Conservation (phyloP, 257 asterid species). For the Henckelia pumila region DNA sequence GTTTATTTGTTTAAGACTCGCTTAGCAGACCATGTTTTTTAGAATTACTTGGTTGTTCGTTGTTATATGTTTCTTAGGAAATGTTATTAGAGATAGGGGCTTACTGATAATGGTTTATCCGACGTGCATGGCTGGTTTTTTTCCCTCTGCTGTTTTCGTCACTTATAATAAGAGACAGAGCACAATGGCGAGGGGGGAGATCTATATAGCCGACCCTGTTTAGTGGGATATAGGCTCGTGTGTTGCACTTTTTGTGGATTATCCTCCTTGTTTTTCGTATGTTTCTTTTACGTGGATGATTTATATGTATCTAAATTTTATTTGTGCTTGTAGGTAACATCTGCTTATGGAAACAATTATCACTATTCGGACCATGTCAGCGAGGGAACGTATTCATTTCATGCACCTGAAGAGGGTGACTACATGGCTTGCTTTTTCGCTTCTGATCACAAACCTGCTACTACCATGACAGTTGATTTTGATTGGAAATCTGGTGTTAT, state of each 20-base stretch:
- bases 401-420: conserved; percentile 70
- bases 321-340: conserved; percentile 54
- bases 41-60: background rate
- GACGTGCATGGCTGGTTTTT: background rate
- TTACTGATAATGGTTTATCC: background rate
- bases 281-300: conserved; percentile 3
- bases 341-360: conserved; percentile 62
- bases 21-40: background rate
- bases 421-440: conserved; percentile 86
- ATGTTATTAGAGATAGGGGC: background rate
- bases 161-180: too few relatives aligned
- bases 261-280: background rate
- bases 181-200: too few relatives aligned
- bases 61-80: background rate
- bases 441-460: conserved; percentile 54
- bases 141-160: too few relatives aligned
- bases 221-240: too few relatives aligned
- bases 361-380: conserved; percentile 63
- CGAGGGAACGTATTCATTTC: conserved; percentile 73
- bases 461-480: conserved; percentile 60
- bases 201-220: too few relatives aligned
- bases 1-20: background rate
- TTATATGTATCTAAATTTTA: background rate
- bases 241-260: background rate
- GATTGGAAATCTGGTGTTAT: conserved; percentile 91